phyloP scores from a whole-genome alignment of 2,329 filamentous ascomycete genomes.

The Penicillium sp. region DNA sequence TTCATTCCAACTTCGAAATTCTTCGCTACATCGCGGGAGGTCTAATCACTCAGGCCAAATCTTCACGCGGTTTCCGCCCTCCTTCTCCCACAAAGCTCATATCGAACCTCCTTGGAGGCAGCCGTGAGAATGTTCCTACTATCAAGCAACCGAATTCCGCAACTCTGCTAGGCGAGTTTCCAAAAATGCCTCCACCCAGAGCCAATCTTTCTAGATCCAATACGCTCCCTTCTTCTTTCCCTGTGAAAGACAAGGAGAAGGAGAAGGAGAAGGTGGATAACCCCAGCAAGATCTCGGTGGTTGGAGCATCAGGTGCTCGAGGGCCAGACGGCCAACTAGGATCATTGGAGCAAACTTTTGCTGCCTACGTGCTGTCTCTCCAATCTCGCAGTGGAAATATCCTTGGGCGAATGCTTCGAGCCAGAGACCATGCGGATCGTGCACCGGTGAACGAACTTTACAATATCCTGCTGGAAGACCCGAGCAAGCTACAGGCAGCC shows the following conservation, averaged over 20 bases:
- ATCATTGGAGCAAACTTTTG: constrained; percentile 80
- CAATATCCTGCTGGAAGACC: constrained; percentile 81
- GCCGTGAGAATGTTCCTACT: constrained; percentile 40
- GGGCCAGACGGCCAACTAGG: constrained; percentile 65
- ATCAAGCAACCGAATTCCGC: constrained; percentile 39
- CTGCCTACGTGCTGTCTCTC: constrained; percentile 77
- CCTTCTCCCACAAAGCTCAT: constrained; percentile 90
- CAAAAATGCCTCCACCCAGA: constrained; percentile 45
- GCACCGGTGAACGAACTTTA: constrained; percentile 85
- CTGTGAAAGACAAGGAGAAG: constrained; percentile 50
- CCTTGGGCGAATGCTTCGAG: constrained; percentile 73
- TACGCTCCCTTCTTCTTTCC: constrained; percentile 47
- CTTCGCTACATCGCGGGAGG: constrained; percentile 69
- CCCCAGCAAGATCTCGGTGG: constrained; percentile 49
- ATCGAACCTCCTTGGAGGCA: constrained; percentile 74
- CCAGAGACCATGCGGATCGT: constrained; percentile 71
- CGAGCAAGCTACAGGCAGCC: constrained; percentile 73
- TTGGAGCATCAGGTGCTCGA: constrained; percentile 55
- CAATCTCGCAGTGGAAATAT: constrained; percentile 86
- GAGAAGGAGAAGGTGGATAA: constrained; percentile 38
- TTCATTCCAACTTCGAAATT: constrained; percentile 77
- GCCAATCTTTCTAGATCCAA: constrained; percentile 45
- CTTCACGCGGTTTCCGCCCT: constrained; percentile 65
- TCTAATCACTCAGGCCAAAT: constrained; percentile 63
- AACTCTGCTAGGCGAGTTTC: constrained; percentile 47